Conservation (phyloP, 345 rosid genomes). For the Euphorbia lathyris region DNA sequence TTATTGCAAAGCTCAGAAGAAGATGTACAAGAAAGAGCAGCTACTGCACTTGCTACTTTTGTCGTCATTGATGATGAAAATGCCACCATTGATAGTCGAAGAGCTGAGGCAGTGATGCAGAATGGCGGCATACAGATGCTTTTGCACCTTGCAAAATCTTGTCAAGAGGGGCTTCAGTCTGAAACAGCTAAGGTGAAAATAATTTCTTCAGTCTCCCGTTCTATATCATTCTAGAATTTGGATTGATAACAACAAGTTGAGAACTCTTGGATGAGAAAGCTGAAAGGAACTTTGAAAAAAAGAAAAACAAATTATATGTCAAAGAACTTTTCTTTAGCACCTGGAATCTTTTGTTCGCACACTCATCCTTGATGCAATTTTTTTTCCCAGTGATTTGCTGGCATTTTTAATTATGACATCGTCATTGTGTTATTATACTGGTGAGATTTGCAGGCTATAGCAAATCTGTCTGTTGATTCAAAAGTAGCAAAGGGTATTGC, state of each 20-base stretch:
- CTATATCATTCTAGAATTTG: not conserved
- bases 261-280: not conserved
- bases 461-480: conserved; percentile 39
- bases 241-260: not conserved
- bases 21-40: conserved; percentile 44
- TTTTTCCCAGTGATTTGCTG: not conserved
- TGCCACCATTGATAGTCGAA: conserved; percentile 32
- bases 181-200: conserved; percentile 34
- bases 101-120: conserved; percentile 32
- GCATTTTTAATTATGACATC: not conserved
- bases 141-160: conserved; percentile 34
- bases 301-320: not conserved
- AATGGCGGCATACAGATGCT: conserved; percentile 33
- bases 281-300: not conserved
- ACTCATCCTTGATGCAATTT: conserved; percentile 10
- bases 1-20: conserved; percentile 33
- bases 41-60: conserved; percentile 37
- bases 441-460: conserved; percentile 31
- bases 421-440: not conserved
- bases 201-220: not conserved
- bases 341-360: not conserved
- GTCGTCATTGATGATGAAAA: conserved; percentile 40
- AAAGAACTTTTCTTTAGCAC: not conserved
- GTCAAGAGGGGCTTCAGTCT: conserved; percentile 37
- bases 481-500: conserved; percentile 40